phyloP scores from a whole-genome alignment of 352 stramenopile species.

The Globisporangium emineosum region DNA sequence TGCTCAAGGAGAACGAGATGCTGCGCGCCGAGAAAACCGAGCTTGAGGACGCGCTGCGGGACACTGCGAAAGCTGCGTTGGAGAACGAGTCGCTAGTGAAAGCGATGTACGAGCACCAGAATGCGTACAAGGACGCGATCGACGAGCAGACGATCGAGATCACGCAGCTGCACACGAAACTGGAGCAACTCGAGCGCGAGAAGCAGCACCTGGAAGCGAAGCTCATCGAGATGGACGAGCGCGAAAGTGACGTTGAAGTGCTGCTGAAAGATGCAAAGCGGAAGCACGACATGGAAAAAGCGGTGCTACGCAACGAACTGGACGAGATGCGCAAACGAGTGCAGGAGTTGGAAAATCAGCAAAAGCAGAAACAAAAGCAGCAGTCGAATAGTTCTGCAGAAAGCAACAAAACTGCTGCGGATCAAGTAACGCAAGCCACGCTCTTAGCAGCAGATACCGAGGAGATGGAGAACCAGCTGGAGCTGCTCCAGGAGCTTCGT shows the following conservation, averaged over 20 bases:
- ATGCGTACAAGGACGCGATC: slow-evolving; percentile 46
- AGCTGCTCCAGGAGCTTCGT: slow-evolving; percentile 63
- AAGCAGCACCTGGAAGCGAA: slow-evolving; percentile 56
- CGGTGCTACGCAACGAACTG: slow-evolving; percentile 38
- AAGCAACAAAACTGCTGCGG: neutral
- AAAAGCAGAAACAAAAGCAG: slow-evolving; percentile 29
- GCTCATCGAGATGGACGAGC: slow-evolving; percentile 75
- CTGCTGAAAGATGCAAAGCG: slow-evolving; percentile 40
- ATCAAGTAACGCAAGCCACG: neutral
- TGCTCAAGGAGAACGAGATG: slow-evolving; percentile 65
- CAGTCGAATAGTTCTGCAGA: neutral
- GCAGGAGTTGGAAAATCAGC: slow-evolving; percentile 31
- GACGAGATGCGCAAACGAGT: slow-evolving; percentile 39
- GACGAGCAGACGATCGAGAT: slow-evolving; percentile 73
- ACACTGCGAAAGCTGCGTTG: slow-evolving; percentile 32
- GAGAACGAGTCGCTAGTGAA: slow-evolving; percentile 44
- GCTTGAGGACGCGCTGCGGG: slow-evolving; percentile 35
- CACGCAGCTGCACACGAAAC: slow-evolving; percentile 47
- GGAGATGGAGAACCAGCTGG: slow-evolving; percentile 57
- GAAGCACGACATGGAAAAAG: slow-evolving; percentile 59
- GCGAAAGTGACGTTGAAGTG: slow-evolving; percentile 52
- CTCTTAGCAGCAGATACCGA: slow-evolving; percentile 18
- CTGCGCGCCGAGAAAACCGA: slow-evolving; percentile 38
- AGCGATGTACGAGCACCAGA: slow-evolving; percentile 49
- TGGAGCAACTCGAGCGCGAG: slow-evolving; percentile 49